These are phyloP conservation scores for Nakazawaea peltata DNA, from an alignment of 805 yeast species.

Conservation along the genomic window DNA sequence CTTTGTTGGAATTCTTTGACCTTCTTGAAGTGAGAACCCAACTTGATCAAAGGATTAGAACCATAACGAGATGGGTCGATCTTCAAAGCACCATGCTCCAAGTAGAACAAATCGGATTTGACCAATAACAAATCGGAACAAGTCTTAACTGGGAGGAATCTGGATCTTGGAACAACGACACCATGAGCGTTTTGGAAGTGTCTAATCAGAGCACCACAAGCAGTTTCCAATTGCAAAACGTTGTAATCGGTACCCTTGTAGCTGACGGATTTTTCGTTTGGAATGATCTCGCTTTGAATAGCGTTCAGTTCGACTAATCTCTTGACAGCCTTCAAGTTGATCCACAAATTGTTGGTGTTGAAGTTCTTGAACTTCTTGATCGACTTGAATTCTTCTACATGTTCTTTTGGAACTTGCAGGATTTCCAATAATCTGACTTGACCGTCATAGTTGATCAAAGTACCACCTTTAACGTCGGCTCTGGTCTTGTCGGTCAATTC, in stretches of 20 bases:
- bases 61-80: constrained; percentile 83
- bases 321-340: constrained; percentile 89
- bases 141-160: constrained; percentile 97
- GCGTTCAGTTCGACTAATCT: constrained; percentile 79
- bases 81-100: constrained; percentile 86
- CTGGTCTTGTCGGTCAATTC: constrained; percentile 98
- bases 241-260: constrained; percentile 71
- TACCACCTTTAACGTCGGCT: constrained; percentile 99
- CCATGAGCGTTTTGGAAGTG: constrained; percentile 94
- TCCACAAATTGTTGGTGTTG: constrained; percentile 98
- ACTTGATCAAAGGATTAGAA: constrained; percentile 88
- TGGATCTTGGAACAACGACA: constrained; percentile 95
- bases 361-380: constrained; percentile 97
- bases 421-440: constrained; percentile 90
- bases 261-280: constrained; percentile 80
- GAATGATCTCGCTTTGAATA: constrained; percentile 88
- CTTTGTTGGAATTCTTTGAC: constrained; percentile 85
- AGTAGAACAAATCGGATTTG: constrained; percentile 85
- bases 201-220: constrained; percentile 98
- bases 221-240: constrained; percentile 95
- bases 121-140: constrained; percentile 91
- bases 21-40: constrained; percentile 95
- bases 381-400: constrained; percentile 94
- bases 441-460: constrained; percentile 92
- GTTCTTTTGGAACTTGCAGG: constrained; percentile 98